Evolutionary conservation across 805 yeast species (phyloP), one percentile per base, ranked within the genome.

Genomic region (Hanseniaspora thailandica): DNA sequence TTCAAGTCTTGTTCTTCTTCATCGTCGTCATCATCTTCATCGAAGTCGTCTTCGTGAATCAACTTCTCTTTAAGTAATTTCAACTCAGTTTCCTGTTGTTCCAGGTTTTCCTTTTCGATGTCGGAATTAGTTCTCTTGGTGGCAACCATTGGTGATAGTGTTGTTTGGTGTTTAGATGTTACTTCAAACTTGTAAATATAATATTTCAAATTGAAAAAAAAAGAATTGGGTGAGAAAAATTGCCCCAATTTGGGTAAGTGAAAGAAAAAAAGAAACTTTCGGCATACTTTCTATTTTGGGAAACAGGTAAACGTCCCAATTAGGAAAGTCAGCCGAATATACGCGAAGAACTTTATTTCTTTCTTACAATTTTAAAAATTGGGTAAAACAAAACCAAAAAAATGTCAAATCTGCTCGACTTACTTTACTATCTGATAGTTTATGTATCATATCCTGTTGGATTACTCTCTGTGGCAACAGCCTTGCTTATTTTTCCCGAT

Each of bases 381-480:
- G 5, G 10, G 9, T 35, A 2, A 6, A 35, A 35, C 22, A 19
- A 13, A 19, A 23, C n/a, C 12, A 4, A 13, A 5, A 25, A 2
- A 12, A 41, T 41, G 46, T 6, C 7, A 4, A 26, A 22, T 23
- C 4, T 39, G 2, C n/a, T 23, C 4, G 23, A 33, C 17, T 5
- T 41, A 10, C 2, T 41, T 0, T 41, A 48, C 26, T 40, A 13
- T 25, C 26, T 48, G 35, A 40, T 40, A 9, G 22, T 41, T 17
- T 48, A 48, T 17, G 31, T 47, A 5, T 35, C 52, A 23, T 52
- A 45, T 33, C 51, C 51, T 5, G 12, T 52, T 2, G 55, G 51
- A 5, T 10, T 52, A 2, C 17, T 33, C 2, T 52, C 43, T 7
- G 45, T 47, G 17, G 8, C 23, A 4, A 15, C 41, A 5, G 55